A percentile compares a stretch with the other conserved stretches of the same genome.
phyloP scores from a whole-genome alignment of 495 filamentous ascomycete species.

The Penicillium argentinense region DNA sequence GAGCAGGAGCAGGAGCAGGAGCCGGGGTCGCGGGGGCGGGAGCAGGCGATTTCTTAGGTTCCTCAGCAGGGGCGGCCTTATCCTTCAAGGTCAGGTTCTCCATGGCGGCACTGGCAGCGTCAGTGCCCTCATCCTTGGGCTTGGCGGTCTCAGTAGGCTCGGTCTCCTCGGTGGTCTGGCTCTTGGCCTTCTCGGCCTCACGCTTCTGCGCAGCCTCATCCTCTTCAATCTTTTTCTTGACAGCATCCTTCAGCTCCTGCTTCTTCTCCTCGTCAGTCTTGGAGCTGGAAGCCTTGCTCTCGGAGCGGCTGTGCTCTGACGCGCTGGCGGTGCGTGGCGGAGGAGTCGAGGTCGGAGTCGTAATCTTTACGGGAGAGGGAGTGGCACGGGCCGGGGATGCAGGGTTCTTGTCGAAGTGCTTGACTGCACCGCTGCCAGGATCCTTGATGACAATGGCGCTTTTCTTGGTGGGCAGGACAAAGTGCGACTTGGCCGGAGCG shows the following conservation, averaged over 20 bases:
- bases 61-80: slow-evolving; percentile 35
- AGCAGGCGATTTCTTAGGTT: slow-evolving; percentile 33
- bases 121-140: slow-evolving; percentile 37
- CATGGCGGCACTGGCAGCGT: slow-evolving; percentile 32
- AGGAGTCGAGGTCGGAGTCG: slow-evolving; percentile 64
- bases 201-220: slow-evolving; percentile 54
- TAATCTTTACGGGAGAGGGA: slow-evolving; percentile 59
- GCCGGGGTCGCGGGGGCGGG: slow-evolving; percentile 14
- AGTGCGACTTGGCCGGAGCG: slow-evolving; percentile 45
- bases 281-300: slow-evolving; percentile 48
- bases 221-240: slow-evolving; percentile 60
- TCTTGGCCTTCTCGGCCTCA: no score
- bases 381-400: slow-evolving; percentile 56
- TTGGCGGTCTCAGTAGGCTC: slow-evolving; percentile 40
- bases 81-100: slow-evolving; percentile 41
- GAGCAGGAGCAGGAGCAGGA: slow-evolving; percentile 12
- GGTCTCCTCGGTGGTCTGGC: slow-evolving; percentile 48
- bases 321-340: slow-evolving; percentile 54
- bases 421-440: slow-evolving; percentile 64
- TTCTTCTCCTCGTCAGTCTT: slow-evolving; percentile 73
- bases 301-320: slow-evolving; percentile 57
- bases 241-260: slow-evolving; percentile 64
- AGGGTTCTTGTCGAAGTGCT: slow-evolving; percentile 56
- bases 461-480: slow-evolving; percentile 61
- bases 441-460: slow-evolving; percentile 78